Evolutionary conservation across 495 filamentous ascomycete genomes (phyloP), one percentile per base, ranked within the genome.

Genomic region (Hyaloscypha hepaticicola): DNA sequence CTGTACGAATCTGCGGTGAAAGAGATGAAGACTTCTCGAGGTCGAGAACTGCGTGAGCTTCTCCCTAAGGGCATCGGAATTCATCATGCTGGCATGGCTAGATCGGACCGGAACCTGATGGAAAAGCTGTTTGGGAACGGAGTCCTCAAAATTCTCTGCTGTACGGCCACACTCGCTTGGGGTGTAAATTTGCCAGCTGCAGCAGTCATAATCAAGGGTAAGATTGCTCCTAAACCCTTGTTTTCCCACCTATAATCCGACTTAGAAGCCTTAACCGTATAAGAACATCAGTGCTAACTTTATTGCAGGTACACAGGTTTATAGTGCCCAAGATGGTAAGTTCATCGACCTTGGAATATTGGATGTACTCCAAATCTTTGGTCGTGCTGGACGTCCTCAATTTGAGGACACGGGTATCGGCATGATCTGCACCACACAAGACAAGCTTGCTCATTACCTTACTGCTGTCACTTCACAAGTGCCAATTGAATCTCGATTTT

Each of bases 131-230:
- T 98, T 72, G 86, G 82, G 0, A 86, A 95, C 69, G 95, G 95
- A 3, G 84, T 96, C 12, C 85, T 97, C 70, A 96, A 94, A 73
- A 92, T 99, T 0, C 87, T 99, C 8, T 98, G 95, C 79, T 98
- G 96, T 87, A 99, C 95, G 16, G 95, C 95, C 12, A 99, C 95
- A 0, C 81, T 99, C 50, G 95, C 95, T 11, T 99, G 95, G 95
- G 95, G 95, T 85, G 94, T 99, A 68, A 99, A 99, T 78, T 85
- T 99, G 74, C 95, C 95, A 1, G 95, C 95, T 9, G 94, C 96
- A 14, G 96, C 95, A 3, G 95, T 99, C 26, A 84, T 99, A 59
- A 99, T 99, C 79, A 98, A 98, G 75, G 38, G 38, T 45, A 45
- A 16, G 38, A 4, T 16, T 45, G 27, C 16, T 41, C 19, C 19